These are phyloP conservation scores for Xylaria multiplex DNA, from an alignment of 2,329 filamentous ascomycete genomes.

Conservation along the genomic window DNA sequence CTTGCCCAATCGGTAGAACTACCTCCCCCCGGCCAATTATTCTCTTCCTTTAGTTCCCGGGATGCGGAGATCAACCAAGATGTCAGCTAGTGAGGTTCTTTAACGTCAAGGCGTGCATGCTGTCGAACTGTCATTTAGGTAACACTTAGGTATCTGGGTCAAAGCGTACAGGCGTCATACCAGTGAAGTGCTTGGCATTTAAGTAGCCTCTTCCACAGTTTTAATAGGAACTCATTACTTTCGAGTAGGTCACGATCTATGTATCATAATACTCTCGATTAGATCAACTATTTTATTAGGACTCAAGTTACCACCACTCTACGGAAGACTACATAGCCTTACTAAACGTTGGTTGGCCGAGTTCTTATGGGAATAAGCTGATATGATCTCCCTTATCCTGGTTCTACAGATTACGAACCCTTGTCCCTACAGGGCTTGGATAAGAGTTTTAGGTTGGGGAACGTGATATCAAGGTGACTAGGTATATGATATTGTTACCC, in stretches of 20 bases:
- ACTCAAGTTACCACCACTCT: no score
- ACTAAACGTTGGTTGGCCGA: not conserved
- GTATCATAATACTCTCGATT: no score
- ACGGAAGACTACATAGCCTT: not conserved
- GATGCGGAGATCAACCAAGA: constrained; percentile 21
- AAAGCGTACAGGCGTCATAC: constrained; percentile 4
- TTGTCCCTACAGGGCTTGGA: not conserved
- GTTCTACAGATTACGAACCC: not conserved
- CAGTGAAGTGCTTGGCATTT: not conserved
- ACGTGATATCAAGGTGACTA: not conserved
- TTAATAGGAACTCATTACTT: not conserved
- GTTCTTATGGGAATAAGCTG: not conserved
- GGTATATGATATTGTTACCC: not conserved
- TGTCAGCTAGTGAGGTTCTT: not conserved
- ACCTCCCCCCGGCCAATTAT: not conserved
- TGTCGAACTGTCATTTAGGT: not conserved
- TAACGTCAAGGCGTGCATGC: constrained; percentile 26
- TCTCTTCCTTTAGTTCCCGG: constrained; percentile 1
- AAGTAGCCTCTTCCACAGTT: not conserved
- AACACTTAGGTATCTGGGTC: not conserved
- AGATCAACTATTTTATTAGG: no score
- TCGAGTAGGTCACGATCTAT: not conserved
- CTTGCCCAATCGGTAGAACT: constrained; percentile 10
- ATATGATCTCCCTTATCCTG: not conserved
- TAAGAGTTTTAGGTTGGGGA: not conserved